A percentile compares a stretch with the other conserved stretches of the same genome.
phyloP scores from a whole-genome alignment of 257 asterid genomes.

The Solanum habrochaites region DNA sequence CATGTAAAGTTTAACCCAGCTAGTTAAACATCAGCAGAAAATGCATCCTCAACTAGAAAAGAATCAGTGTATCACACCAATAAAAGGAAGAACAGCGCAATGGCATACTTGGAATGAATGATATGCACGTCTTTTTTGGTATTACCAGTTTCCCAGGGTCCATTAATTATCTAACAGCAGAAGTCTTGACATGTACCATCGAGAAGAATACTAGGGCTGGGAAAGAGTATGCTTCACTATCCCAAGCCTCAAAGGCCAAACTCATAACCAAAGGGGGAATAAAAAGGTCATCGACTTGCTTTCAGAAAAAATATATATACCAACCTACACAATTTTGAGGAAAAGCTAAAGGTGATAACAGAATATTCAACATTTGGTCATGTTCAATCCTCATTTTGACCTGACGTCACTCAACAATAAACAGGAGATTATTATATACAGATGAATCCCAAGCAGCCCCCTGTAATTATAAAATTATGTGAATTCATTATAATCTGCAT shows the following conservation, averaged over 20 bases:
- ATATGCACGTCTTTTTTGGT: neutral
- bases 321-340: neutral
- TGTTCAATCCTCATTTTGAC: neutral
- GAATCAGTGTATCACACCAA: neutral
- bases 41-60: neutral
- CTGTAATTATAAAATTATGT: neutral
- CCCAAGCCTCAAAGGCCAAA: neutral
- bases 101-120: neutral
- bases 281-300: neutral
- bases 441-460: neutral
- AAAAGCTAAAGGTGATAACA: neutral
- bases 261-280: neutral
- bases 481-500: neutral
- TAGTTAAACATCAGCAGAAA: neutral
- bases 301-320: neutral
- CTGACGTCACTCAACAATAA: neutral
- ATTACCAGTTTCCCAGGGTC: neutral
- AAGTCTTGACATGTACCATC: neutral
- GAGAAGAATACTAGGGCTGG: neutral
- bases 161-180: neutral
- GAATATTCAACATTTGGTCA: neutral
- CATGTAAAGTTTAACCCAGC: neutral
- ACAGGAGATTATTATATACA: neutral
- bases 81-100: neutral
- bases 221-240: neutral